Evolutionary conservation across 495 filamentous ascomycete species (phyloP).

Genomic region (Immersiella caudata): DNA sequence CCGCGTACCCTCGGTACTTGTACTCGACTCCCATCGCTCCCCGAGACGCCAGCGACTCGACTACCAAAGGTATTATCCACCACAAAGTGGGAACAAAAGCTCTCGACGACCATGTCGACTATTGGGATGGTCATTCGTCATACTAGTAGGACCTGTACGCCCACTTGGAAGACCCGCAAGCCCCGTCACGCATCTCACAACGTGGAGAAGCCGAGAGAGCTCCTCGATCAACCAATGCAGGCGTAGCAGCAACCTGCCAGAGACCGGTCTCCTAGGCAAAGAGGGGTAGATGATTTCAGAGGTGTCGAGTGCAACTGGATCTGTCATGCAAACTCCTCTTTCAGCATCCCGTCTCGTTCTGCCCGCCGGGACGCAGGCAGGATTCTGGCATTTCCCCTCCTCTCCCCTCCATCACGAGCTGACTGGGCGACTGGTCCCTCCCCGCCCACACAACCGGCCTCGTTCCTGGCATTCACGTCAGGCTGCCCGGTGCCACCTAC

Average conservation of each 20-base stretch:
- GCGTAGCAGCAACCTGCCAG: not conserved
- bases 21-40: not conserved
- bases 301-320: not conserved
- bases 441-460: not conserved
- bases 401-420: slow-evolving; percentile 12
- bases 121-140: no score
- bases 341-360: not conserved
- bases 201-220: not conserved
- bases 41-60: not conserved
- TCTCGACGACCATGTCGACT: not conserved
- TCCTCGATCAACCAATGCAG: not conserved
- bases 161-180: no score
- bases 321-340: slow-evolving; percentile 7
- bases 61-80: not conserved
- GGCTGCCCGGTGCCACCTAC: not conserved
- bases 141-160: no score
- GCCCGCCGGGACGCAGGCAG: not conserved
- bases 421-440: not conserved
- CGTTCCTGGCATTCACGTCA: not conserved
- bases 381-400: slow-evolving; percentile 12
- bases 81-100: not conserved
- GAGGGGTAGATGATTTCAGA: not conserved
- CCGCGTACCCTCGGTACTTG: slow-evolving; percentile 6
- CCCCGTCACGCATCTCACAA: no score
- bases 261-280: not conserved